Evolutionary conservation across 202 grass and related monocot genomes (phyloP), one percentile per base, ranked within the genome.

Genomic region (Carex arenaria): DNA sequence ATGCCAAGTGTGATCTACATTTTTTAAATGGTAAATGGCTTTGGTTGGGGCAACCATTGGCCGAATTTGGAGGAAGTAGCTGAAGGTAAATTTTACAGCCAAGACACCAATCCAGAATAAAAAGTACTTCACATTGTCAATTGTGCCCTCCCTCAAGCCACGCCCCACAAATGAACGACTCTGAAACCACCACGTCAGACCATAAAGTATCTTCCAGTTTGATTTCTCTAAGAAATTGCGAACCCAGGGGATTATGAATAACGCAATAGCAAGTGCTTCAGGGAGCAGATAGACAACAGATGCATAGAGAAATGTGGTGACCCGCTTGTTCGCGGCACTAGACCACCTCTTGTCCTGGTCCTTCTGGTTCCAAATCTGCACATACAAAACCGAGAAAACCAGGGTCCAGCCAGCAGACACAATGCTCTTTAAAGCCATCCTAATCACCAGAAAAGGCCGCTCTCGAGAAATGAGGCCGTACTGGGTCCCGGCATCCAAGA

Each of bases 181-280:
- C 60, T 98, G 93, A 80, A 98, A 98, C 96, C 96, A 98, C 96
- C 96, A 98, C 11, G 96, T 98, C 22, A 98, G 83, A 4, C 85
- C 86, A 47, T 92, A 92, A 65, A 94, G 84, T 79, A 98, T 90
- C 83, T 86, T 93, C 95, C 92, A 98, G 31, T 98, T 98, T 2
- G 92, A 91, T 87, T 87, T 98, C 81, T 98, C 95, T 61, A 98
- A 78, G 67, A 94, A 87, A 40, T 95, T 98, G 4, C 91, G 89
- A 79, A 93, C 87, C 87, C 92, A 98, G 1, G 95, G 95, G 10
- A 98, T 73, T 64, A 98, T 89, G 67, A 98, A 98, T 32, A 98
- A 88, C 7, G 88, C 68, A 1, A 88, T 15, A 7, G 95, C 89
- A 67, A 98, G 92, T 9, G 88, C 70, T 78, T 98, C 95, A 2